phyloP scores from a whole-genome alignment of 2,329 filamentous ascomycete genomes.

The Aspergillus sp. region DNA sequence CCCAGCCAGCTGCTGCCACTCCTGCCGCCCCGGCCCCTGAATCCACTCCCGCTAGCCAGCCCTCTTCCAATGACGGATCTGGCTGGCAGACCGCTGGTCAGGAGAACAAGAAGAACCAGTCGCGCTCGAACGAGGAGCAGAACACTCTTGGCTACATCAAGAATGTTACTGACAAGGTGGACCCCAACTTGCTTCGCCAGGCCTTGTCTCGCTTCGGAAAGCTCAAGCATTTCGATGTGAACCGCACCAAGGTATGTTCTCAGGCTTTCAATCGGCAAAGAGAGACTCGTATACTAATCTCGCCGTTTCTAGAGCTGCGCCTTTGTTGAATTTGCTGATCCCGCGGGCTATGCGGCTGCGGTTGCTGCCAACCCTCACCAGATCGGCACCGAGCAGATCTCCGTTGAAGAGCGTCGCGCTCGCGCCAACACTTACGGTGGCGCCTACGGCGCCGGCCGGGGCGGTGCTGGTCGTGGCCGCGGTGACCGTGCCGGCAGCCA shows the following conservation, averaged over 20 bases:
- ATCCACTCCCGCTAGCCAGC: conserved; percentile 65
- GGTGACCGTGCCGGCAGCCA: conserved; percentile 65
- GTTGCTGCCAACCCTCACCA: conserved; percentile 80
- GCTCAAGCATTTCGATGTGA: conserved; percentile 62
- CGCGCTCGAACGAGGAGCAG: conserved; percentile 68
- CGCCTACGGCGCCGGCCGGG: conserved; percentile 59
- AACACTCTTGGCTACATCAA: conserved; percentile 87
- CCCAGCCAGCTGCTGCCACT: conserved; percentile 37
- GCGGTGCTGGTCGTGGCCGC: conserved; percentile 64
- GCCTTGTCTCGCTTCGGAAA: conserved; percentile 69
- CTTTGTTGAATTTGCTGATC: conserved; percentile 86
- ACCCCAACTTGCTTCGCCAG: conserved; percentile 67
- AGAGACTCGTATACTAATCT: conserved; percentile 1
- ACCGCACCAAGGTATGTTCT: conserved; percentile 67
- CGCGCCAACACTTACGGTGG: conserved; percentile 69
- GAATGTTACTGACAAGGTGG: conserved; percentile 87
- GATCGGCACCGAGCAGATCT: conserved; percentile 77
- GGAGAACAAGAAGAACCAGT: conserved; percentile 79
- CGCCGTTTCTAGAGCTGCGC: conserved; percentile 72
- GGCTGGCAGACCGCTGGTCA: conserved; percentile 86
- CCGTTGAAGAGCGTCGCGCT: conserved; percentile 83
- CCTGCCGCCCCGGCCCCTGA: conserved; percentile 30
- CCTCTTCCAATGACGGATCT: conserved; percentile 61
- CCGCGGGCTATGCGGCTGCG: conserved; percentile 79
- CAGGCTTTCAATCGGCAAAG: neutral